These are phyloP conservation scores for Pyracantha coccinea DNA, from an alignment of 331 rosid species.

Conservation along the genomic window DNA sequence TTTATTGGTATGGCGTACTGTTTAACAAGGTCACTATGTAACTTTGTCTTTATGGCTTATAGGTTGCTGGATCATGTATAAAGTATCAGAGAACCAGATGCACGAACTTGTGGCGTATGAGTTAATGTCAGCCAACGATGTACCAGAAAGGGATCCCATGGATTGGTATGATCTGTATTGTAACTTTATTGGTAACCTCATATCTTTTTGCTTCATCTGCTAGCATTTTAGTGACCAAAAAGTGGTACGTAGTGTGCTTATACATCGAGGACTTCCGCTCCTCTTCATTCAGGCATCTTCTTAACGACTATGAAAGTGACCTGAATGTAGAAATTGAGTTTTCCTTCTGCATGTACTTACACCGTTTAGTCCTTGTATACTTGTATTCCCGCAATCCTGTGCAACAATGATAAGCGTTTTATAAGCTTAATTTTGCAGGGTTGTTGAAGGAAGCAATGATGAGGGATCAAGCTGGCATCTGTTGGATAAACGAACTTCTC, in stretches of 20 bases:
- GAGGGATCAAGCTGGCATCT: constrained; percentile 64
- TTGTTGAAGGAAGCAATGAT: constrained; percentile 81
- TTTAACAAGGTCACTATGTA: neutral
- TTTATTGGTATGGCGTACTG: neutral
- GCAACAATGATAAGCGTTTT: neutral
- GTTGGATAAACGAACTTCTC: constrained; percentile 60
- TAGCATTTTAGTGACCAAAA: neutral
- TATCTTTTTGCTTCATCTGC: neutral
- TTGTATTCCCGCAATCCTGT: neutral
- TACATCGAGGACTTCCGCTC: neutral
- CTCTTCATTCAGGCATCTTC: neutral
- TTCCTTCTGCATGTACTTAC: neutral
- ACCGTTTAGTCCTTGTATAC: neutral
- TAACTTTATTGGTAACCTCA: neutral
- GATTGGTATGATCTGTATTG: constrained; percentile 44
- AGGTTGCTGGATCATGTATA: constrained; percentile 83
- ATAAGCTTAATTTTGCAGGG: constrained; percentile 31
- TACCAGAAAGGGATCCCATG: constrained; percentile 97
- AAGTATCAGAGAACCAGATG: constrained; percentile 40
- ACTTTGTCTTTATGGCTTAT: constrained; percentile 1
- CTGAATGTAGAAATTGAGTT: neutral
- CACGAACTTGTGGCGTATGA: constrained; percentile 76
- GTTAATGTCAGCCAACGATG: constrained; percentile 91
- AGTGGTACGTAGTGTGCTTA: neutral
- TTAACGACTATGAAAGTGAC: neutral